These are phyloP conservation scores for Phytophthora rubi DNA, from an alignment of 352 stramenopile genomes.

Conservation along the genomic window DNA sequence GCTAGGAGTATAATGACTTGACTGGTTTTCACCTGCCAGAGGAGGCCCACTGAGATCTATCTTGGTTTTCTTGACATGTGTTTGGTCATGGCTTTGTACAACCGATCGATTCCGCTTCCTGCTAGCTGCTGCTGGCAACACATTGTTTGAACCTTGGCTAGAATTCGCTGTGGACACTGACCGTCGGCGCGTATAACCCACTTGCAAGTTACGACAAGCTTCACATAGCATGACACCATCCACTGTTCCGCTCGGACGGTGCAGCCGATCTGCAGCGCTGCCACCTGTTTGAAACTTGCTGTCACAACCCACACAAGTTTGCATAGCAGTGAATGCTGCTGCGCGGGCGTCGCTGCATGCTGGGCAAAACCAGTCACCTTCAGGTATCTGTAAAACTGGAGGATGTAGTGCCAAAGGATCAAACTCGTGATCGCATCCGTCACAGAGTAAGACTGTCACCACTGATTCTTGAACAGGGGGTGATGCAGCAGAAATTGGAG, in stretches of 20 bases:
- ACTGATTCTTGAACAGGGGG: constrained; percentile 18
- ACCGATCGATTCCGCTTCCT: constrained; percentile 31
- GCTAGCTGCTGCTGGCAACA: background rate
- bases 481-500: background rate
- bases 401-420: constrained; percentile 56
- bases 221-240: constrained; percentile 43
- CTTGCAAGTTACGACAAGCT: constrained; percentile 43
- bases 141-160: background rate
- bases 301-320: constrained; percentile 46
- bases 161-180: constrained; percentile 8
- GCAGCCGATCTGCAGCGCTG: constrained; percentile 21
- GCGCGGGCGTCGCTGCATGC: constrained; percentile 30
- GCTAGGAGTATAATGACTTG: constrained; percentile 7
- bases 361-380: constrained; percentile 61
- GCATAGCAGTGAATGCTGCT: constrained; percentile 2
- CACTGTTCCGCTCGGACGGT: constrained; percentile 26
- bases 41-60: constrained; percentile 5
- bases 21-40: constrained; percentile 13
- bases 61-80: constrained; percentile 31
- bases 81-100: constrained; percentile 13
- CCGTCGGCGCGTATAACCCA: constrained; percentile 32
- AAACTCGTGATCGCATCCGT: constrained; percentile 74
- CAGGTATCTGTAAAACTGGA: constrained; percentile 49
- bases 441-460: constrained; percentile 68
- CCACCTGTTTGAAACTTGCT: constrained; percentile 27